Conservation (phyloP, 2,329 filamentous ascomycete species). For the Ustulina deusta region DNA sequence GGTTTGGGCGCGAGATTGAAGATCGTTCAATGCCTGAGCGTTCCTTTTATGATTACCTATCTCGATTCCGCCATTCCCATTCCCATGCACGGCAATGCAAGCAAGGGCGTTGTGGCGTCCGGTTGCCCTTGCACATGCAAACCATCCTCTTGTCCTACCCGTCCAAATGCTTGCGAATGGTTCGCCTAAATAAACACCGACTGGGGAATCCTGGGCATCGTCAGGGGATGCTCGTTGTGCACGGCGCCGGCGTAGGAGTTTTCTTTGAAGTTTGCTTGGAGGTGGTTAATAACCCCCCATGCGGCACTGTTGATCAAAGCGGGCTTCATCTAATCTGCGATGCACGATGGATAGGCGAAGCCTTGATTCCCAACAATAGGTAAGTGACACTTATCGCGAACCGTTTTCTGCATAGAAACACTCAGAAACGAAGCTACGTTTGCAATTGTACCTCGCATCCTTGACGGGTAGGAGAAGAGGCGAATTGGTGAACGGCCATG, state of each 20-base stretch:
- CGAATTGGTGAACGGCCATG: not conserved
- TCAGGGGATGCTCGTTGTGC: constrained; percentile 9
- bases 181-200: constrained; percentile 37
- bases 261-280: not conserved
- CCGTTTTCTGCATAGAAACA: not conserved
- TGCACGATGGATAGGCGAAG: not conserved
- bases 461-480: not conserved
- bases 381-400: too few species aligned
- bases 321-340: not conserved
- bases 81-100: constrained; percentile 40
- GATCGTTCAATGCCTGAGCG: constrained; percentile 34
- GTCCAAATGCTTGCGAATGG: constrained; percentile 27
- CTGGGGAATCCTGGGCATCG: constrained; percentile 34
- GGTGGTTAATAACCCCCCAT: not conserved
- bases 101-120: constrained; percentile 19
- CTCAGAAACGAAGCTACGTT: not conserved
- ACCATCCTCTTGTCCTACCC: constrained; percentile 33
- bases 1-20: constrained; percentile 26
- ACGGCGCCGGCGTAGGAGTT: not conserved
- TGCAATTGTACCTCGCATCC: not conserved
- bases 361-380: constrained; percentile 1
- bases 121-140: constrained; percentile 39
- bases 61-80: constrained; percentile 2
- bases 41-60: not conserved
- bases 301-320: constrained; percentile 8